Evolutionary conservation across 768 basidiomycete genomes (phyloP), one percentile per base, ranked within the genome.

Genomic region (Phaeotremella skinneri): DNA sequence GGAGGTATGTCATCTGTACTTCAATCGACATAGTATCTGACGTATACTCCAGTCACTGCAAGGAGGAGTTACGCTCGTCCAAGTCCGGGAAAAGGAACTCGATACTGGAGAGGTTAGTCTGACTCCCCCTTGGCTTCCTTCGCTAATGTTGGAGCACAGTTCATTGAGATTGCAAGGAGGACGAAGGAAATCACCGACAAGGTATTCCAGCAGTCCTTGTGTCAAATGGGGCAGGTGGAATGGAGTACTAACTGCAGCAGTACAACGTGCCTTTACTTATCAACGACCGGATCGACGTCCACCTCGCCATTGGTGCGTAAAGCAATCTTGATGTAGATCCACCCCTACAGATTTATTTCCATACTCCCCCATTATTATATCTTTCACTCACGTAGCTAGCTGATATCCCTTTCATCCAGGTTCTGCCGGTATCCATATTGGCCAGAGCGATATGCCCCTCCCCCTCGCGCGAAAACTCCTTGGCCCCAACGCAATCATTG

Each of bases 51-150:
- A 91, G 90, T 82, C 91, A 1, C 79, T 94, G 16, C 79, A 84
- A 70, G 92, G 92, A 9, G 92, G 91, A 2, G 91, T 94, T 0
- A 91, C 90, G 1, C 70, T 93, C 48, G 90, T 96, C 3, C 93
- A 96, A 76, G 81, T 94, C 17, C 82, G 91, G 34, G 93, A 97
- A 77, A 97, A 97, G 76, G 76, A 83, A 11, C 77, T 82, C 0
- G 90, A 92, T 61, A 93, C 91, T 0, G 82, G 82, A 23, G 88
- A 91, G 78, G 90, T 88, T 49, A 67, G 83, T 45, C 21, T 45
- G 7, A 20, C 21, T n/a, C n/a, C n/a, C n/a, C n/a, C n/a, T n/a
- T n/a, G n/a, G n/a, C n/a, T n/a, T n/a, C n/a, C n/a, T n/a, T n/a
- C n/a, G n/a, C 37, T 30, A n/a, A 17, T 4, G 5, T 5, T 23